phyloP scores from a whole-genome alignment of 345 rosid genomes.

The Pistacia vera region DNA sequence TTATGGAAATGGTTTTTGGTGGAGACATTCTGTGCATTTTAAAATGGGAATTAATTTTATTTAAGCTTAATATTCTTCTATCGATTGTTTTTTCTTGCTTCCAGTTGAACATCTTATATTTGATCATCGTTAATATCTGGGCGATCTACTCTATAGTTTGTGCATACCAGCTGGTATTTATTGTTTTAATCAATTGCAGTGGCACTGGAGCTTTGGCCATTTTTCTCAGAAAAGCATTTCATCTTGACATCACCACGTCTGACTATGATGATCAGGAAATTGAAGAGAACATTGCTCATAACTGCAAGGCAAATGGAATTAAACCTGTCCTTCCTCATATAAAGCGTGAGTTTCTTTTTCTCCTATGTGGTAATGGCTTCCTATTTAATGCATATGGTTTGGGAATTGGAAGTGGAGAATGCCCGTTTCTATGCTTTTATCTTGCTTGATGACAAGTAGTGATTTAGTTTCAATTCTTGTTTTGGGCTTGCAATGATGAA shows the following conservation, averaged over 20 bases:
- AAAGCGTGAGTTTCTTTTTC: constrained; percentile 61
- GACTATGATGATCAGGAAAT: constrained; percentile 87
- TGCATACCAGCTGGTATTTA: constrained; percentile 17
- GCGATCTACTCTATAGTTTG: background rate
- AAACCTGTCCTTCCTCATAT: constrained; percentile 75
- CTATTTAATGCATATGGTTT: background rate
- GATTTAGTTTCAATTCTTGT: background rate
- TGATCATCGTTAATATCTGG: background rate
- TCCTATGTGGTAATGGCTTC: background rate
- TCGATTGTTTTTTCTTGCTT: background rate
- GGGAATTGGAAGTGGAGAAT: background rate
- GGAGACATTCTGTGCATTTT: background rate
- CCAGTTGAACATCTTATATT: background rate
- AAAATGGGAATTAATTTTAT: background rate
- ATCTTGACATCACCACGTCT: constrained; percentile 85
- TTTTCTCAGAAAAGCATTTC: constrained; percentile 61
- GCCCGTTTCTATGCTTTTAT: background rate
- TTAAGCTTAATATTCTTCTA: background rate
- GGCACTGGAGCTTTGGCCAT: constrained; percentile 98
- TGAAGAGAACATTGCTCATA: constrained; percentile 86
- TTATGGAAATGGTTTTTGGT: constrained; percentile 6
- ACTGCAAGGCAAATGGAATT: constrained; percentile 75
- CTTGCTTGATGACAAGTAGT: background rate
- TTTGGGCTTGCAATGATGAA: background rate
- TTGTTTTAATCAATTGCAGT: constrained; percentile 41